Evolutionary conservation across 2,329 filamentous ascomycete species (phyloP).

Genomic region (Dendryphion nanum): DNA sequence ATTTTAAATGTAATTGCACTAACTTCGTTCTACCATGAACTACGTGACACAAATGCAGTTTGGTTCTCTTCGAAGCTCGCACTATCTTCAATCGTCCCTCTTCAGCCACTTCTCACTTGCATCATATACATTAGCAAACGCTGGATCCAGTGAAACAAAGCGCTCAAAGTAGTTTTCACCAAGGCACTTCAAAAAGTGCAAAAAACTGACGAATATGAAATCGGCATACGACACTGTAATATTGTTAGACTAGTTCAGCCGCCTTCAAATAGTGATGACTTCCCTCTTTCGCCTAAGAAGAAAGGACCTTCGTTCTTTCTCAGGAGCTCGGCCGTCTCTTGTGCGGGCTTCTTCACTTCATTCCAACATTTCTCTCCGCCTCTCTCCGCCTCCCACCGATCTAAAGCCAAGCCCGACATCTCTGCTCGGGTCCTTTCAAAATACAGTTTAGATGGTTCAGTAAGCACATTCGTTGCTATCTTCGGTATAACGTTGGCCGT

Average conservation of each 20-base stretch:
- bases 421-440: constrained; percentile 55
- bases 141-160: constrained; percentile 40
- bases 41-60: not conserved
- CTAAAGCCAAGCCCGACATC: constrained; percentile 53
- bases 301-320: constrained; percentile 59
- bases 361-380: constrained; percentile 54
- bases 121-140: constrained; percentile 36
- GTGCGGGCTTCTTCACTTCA: constrained; percentile 38
- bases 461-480: constrained; percentile 54
- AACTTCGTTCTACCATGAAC: not conserved
- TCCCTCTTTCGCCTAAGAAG: constrained; percentile 55
- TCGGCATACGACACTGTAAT: constrained; percentile 40
- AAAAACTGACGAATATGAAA: constrained; percentile 53
- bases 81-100: constrained; percentile 31
- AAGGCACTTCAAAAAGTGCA: constrained; percentile 45
- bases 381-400: constrained; percentile 48
- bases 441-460: constrained; percentile 51
- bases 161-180: constrained; percentile 41
- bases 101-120: constrained; percentile 42
- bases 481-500: constrained; percentile 36
- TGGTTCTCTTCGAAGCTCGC: not conserved
- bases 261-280: constrained; percentile 44
- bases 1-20: not conserved
- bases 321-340: constrained; percentile 45
- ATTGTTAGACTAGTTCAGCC: constrained; percentile 12